Base-by-base conservation (phyloP, 768 basidiomycete species). In the Tephrocybe sp. region DNA sequence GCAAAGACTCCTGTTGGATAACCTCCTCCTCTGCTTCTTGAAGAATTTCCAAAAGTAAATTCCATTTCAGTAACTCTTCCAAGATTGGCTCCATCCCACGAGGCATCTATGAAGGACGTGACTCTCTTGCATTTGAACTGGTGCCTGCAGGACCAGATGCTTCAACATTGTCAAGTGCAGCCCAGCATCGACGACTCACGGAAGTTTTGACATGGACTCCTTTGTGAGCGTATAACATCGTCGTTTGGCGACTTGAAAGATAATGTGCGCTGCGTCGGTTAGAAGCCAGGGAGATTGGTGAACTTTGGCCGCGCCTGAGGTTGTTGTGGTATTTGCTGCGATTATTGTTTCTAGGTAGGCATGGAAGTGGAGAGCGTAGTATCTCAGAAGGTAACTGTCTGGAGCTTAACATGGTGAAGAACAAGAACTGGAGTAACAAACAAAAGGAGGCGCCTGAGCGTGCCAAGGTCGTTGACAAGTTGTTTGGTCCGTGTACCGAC, bases 21-120 rank as follows among this genome's bases (percentile, higher is more conserved):
- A 89, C 85, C 56, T 94, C 91, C 51, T 83, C 83, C 65, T 98
- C 97, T 2, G 93, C 86, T 68, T 99, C 97, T 43, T 91, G 76
- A 37, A 99, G 64, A 0, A 94, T 78, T n/a, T 92, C 88, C 0
- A 84, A 78, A 11, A 99, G 69, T 6, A 94, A 64, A 48, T 78
- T 78, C 95, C 97, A 98, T 64, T 99, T 99, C 0, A 94, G 94
- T 37, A 90, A 77, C 61, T 98, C 97, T 67, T 98, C 97, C 19
- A 97, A 73, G 0, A 94, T 81, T 0, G 92, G 90, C 38, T 91
- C 83, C 65, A 94, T 83, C 1, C 83, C 84, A 9, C 79, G 73
- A 0, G 93, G 89, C 18, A 92, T 62, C 86, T 91, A 90, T 19
- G 64, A 61, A 3, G 77, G 75, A 27, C 76, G 68, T 30, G 57